A percentile compares a stretch with the other conserved stretches of the same genome.
These are phyloP conservation scores for Ophiostoma montium DNA, from an alignment of 2,329 filamentous ascomycete species.

Conservation along the genomic window DNA sequence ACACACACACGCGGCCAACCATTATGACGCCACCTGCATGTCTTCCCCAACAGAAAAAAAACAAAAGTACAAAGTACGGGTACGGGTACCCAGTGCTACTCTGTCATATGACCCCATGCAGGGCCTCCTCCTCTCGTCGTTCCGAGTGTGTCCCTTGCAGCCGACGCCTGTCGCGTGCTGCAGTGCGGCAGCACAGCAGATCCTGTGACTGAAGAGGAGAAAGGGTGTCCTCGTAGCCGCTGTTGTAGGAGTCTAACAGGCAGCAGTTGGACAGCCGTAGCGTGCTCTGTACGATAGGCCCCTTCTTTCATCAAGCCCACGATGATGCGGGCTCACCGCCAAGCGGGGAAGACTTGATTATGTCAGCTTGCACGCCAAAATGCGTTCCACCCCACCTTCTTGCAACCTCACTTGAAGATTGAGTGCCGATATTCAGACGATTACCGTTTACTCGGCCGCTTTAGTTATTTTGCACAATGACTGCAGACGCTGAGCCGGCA, in stretches of 20 bases:
- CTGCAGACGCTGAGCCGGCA: slow-evolving; percentile 4
- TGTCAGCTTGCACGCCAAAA: neutral
- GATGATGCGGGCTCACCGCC: neutral
- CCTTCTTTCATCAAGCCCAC: no score
- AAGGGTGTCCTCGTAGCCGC: neutral
- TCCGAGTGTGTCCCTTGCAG: slow-evolving; percentile 9
- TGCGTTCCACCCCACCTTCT: slow-evolving; percentile 3
- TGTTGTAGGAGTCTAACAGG: no score
- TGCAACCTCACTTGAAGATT: neutral
- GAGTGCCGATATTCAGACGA: neutral
- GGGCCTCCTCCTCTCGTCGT: no score
- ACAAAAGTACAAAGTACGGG: no score
- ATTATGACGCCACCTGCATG: no score
- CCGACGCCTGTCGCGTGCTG: slow-evolving; percentile 1
- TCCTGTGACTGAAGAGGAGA: neutral
- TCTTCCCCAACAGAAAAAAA: no score
- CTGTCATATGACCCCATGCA: no score
- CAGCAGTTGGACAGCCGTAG: neutral
- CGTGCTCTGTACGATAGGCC: no score
- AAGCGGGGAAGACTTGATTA: neutral
- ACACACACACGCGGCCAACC: no score
- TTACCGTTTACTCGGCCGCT: neutral
- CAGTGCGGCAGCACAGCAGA: slow-evolving; percentile 8
- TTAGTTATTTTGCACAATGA: neutral
- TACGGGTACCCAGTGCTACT: no score